phyloP scores from a whole-genome alignment of 768 basidiomycete species.

The Atractiella rhizophila region DNA sequence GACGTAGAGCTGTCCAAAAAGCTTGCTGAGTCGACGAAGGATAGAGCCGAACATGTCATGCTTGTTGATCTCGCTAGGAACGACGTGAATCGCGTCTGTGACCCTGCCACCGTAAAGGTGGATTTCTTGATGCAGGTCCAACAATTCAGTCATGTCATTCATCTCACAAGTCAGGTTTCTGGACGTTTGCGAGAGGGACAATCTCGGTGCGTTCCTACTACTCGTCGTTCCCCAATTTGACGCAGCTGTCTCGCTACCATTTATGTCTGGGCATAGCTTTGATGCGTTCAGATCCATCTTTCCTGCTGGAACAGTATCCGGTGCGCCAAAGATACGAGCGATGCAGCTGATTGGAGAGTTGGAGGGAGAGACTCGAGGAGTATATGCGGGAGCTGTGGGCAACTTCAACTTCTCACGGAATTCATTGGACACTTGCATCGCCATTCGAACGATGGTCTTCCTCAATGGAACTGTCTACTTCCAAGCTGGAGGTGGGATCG shows the following conservation, averaged over 20 bases:
- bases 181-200: conserved; percentile 41
- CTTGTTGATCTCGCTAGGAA: conserved; percentile 91
- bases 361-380: conserved; percentile 68
- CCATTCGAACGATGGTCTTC: conserved; percentile 92
- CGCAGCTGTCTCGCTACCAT: too few relatives aligned
- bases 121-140: conserved; percentile 81
- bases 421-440: conserved; percentile 86
- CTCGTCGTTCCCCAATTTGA: too few relatives aligned
- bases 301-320: conserved; percentile 93
- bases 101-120: conserved; percentile 81
- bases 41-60: conserved; percentile 96
- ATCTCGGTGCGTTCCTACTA: too few relatives aligned
- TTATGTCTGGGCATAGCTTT: conserved; percentile 33
- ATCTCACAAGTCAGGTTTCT: conserved; percentile 83
- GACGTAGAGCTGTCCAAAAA: conserved; percentile 51
- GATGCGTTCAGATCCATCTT: conserved; percentile 98
- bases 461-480: conserved; percentile 75
- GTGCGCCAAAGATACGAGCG: conserved; percentile 95
- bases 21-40: conserved; percentile 65
- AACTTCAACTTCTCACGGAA: conserved; percentile 72
- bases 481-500: conserved; percentile 86
- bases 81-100: conserved; percentile 92
- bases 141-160: conserved; percentile 94
- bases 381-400: conserved; percentile 95
- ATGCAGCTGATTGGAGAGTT: conserved; percentile 70